Evolutionary conservation across 176 grass and related monocot species (phyloP).

Genomic region (Pontederia paniculata): DNA sequence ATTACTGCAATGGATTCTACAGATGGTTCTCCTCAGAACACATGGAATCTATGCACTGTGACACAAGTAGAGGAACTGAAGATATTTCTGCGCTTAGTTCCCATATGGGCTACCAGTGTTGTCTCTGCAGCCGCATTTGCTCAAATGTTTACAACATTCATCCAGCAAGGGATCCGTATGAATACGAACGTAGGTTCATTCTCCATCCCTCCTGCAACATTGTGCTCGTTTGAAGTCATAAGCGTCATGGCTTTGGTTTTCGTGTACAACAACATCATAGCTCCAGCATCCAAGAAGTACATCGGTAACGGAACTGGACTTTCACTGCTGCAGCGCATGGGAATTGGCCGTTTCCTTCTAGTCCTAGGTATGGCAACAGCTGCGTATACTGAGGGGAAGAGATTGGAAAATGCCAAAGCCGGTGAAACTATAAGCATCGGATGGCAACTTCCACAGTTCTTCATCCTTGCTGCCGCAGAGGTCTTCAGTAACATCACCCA

Average conservation of each 20-base stretch:
- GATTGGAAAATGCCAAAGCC: conserved; percentile 22
- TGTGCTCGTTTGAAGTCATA: conserved; percentile 46
- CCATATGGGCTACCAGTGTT: conserved; percentile 53
- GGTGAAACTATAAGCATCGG: conserved; percentile 33
- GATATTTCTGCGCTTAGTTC: conserved; percentile 44
- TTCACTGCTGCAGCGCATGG: conserved; percentile 58
- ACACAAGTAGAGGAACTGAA: conserved; percentile 92
- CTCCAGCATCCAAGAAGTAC: conserved; percentile 23
- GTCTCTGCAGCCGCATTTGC: conserved; percentile 38
- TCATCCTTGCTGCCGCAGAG: conserved; percentile 46
- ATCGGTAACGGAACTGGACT: conserved; percentile 18
- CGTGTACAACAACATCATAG: conserved; percentile 47
- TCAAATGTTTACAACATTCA: conserved; percentile 71
- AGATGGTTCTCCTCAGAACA: conserved; percentile 19
- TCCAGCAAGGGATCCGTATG: conserved; percentile 65
- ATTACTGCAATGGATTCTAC: conserved; percentile 32
- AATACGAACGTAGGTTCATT: conserved; percentile 35
- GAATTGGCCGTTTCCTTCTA: conserved; percentile 47
- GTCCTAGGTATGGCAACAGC: conserved; percentile 35
- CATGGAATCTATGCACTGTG: conserved; percentile 50
- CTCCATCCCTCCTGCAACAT: conserved; percentile 40
- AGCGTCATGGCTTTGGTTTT: conserved; percentile 50
- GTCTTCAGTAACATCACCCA: conserved; percentile 54
- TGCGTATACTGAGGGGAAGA: conserved; percentile 41
- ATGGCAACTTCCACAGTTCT: conserved; percentile 70